Evolutionary conservation across 768 basidiomycete genomes (phyloP).

Genomic region (Suillus tomentosus): DNA sequence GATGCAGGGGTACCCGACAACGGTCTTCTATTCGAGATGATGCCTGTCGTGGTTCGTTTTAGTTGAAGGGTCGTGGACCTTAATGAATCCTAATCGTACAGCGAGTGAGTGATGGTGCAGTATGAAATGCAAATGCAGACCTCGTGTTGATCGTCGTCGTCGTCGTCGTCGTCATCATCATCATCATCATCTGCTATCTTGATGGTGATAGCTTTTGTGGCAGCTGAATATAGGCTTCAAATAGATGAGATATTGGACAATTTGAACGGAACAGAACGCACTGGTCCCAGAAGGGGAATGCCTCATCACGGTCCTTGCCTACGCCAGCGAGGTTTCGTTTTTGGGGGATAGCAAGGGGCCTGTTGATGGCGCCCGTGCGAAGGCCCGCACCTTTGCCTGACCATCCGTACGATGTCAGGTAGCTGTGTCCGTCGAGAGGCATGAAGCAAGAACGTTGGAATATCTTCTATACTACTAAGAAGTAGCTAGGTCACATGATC

Average conservation of each 20-base stretch:
- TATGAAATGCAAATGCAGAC: slow-evolving; percentile 13
- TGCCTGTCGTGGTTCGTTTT: slow-evolving; percentile 70
- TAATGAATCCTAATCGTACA: slow-evolving; percentile 18
- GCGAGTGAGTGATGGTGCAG: not conserved
- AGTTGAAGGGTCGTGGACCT: slow-evolving; percentile 32
- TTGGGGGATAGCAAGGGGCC: slow-evolving; percentile 76
- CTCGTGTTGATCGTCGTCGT: slow-evolving; percentile 10
- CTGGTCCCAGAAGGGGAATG: slow-evolving; percentile 99
- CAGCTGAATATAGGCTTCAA: slow-evolving; percentile 65
- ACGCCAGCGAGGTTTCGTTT: slow-evolving; percentile 86
- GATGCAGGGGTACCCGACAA: slow-evolving; percentile 48
- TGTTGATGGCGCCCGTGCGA: slow-evolving; percentile 76
- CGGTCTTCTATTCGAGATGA: slow-evolving; percentile 72
- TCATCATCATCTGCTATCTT: slow-evolving; percentile 58
- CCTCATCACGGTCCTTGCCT: slow-evolving; percentile 93
- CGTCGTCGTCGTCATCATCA: slow-evolving; percentile 36
- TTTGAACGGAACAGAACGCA: slow-evolving; percentile 44
- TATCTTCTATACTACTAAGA: no score
- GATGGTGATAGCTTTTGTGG: slow-evolving; percentile 81
- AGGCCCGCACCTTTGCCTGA: slow-evolving; percentile 82
- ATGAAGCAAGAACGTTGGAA: slow-evolving; percentile 33
- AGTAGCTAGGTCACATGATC: no score
- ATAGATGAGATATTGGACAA: slow-evolving; percentile 3
- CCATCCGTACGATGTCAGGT: slow-evolving; percentile 86
- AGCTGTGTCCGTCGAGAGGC: slow-evolving; percentile 72